Conservation (phyloP, 805 yeast species). For the Huiozyma naganishii region DNA sequence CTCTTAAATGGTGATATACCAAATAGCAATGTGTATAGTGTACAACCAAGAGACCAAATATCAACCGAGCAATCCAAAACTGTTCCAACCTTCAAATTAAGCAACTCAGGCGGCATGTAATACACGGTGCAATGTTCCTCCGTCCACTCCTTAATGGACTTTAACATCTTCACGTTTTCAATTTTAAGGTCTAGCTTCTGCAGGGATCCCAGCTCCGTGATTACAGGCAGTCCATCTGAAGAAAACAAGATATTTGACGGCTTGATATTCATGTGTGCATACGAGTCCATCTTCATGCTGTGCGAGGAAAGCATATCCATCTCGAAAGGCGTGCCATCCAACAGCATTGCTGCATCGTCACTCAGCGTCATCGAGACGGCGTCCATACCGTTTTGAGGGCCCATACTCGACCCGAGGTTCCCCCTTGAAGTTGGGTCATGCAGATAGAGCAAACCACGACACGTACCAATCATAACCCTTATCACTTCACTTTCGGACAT, state of each 20-base stretch:
- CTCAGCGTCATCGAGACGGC: slow-evolving; percentile 13
- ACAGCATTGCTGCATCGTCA: slow-evolving; percentile 21
- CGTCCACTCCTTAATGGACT: slow-evolving; percentile 58
- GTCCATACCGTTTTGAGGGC: slow-evolving; percentile 6
- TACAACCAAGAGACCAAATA: slow-evolving; percentile 87
- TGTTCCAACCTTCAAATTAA: slow-evolving; percentile 63
- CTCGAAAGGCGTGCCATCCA: slow-evolving; percentile 8
- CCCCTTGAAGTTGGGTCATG: slow-evolving; percentile 33
- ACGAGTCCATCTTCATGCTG: slow-evolving; percentile 18
- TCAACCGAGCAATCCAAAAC: slow-evolving; percentile 54
- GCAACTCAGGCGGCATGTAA: slow-evolving; percentile 81
- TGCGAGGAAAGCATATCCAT: slow-evolving; percentile 1
- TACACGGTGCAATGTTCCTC: slow-evolving; percentile 80
- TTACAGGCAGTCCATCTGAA: slow-evolving; percentile 62
- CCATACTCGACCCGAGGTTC: slow-evolving; percentile 2
- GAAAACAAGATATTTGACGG: slow-evolving; percentile 84
- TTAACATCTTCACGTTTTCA: slow-evolving; percentile 55
- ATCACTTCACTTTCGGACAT: slow-evolving; percentile 58
- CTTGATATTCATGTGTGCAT: slow-evolving; percentile 78
- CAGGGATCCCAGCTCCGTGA: slow-evolving; percentile 80
- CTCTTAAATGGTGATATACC: slow-evolving; percentile 81
- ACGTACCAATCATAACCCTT: slow-evolving; percentile 52
- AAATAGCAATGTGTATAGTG: slow-evolving; percentile 66
- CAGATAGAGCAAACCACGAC: slow-evolving; percentile 66
- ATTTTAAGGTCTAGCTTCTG: slow-evolving; percentile 47